A percentile compares a stretch with the other conserved stretches of the same genome.
These are phyloP conservation scores for Casuarina cunninghamiana DNA, from an alignment of 306 rosid species.

Conservation along the genomic window DNA sequence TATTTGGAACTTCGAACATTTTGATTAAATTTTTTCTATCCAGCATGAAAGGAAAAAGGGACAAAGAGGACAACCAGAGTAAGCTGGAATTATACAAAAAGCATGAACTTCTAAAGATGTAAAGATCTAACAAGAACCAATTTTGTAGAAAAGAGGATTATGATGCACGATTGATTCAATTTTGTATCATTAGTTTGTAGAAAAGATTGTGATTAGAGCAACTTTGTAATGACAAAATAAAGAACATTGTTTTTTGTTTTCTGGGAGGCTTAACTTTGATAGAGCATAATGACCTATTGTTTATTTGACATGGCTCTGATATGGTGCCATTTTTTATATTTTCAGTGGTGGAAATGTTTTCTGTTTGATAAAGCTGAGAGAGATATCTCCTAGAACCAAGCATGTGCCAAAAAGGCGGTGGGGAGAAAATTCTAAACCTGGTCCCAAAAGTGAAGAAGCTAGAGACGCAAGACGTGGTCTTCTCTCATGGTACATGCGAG, in stretches of 20 bases:
- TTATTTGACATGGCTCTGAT: constrained; percentile 15
- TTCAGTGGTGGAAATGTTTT: constrained; percentile 53
- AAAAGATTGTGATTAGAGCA: background rate
- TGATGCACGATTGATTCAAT: background rate
- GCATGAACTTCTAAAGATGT: background rate
- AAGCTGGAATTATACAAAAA: background rate
- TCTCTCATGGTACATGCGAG: constrained; percentile 46
- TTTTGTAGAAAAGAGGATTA: background rate
- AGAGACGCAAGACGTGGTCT: constrained; percentile 54
- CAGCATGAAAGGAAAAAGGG: background rate
- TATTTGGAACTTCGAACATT: background rate
- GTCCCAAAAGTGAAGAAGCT: constrained; percentile 22
- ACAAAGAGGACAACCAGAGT: background rate
- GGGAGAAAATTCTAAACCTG: constrained; percentile 38
- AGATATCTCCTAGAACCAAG: constrained; percentile 47
- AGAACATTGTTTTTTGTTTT: too few relatives aligned
- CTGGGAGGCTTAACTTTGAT: background rate
- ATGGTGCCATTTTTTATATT: constrained; percentile 29
- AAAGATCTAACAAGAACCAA: background rate
- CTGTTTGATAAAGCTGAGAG: constrained; percentile 52
- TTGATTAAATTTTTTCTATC: background rate
- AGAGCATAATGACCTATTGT: constrained; percentile 1
- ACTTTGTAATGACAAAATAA: background rate
- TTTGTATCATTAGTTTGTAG: background rate
- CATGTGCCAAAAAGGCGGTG: constrained; percentile 40